A percentile compares a stretch with the other conserved stretches of the same genome.
phyloP scores from a whole-genome alignment of 2,329 filamentous ascomycete species.

The Graphilbum ipis-grandicollis region DNA sequence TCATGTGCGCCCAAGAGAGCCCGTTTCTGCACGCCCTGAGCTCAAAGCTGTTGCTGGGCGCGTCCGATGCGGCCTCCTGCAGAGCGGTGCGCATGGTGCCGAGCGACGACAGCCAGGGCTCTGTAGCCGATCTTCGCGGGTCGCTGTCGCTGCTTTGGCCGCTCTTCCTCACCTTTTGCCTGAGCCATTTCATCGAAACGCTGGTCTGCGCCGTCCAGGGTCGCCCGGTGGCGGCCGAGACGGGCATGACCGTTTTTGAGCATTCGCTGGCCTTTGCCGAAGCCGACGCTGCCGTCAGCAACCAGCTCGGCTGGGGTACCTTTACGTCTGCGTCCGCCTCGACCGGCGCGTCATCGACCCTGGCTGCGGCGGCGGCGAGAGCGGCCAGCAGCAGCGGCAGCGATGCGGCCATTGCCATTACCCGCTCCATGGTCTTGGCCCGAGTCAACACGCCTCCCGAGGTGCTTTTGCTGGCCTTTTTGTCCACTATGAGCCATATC shows the following conservation, averaged over 20 bases:
- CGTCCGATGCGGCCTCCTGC: slow-evolving; percentile 61
- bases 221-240: slow-evolving; percentile 62
- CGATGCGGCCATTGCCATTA: slow-evolving; percentile 30
- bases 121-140: slow-evolving; percentile 41
- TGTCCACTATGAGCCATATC: slow-evolving; percentile 81
- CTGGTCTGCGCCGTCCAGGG: slow-evolving; percentile 79
- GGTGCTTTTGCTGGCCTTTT: slow-evolving; percentile 66
- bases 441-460: slow-evolving; percentile 81
- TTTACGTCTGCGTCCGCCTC: slow-evolving; percentile 25
- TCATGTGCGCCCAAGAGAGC: slow-evolving; percentile 55
- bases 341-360: slow-evolving; percentile 24
- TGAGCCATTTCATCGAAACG: slow-evolving; percentile 80
- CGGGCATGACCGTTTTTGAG: slow-evolving; percentile 91
- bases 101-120: slow-evolving; percentile 26
- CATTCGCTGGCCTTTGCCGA: slow-evolving; percentile 93
- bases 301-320: slow-evolving; percentile 55
- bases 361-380: slow-evolving; percentile 9
- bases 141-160: slow-evolving; percentile 66
- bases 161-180: slow-evolving; percentile 49
- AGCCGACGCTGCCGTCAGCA: slow-evolving; percentile 73
- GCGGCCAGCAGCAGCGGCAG: neutral
- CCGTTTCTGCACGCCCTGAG: slow-evolving; percentile 56
- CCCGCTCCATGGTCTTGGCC: slow-evolving; percentile 51
- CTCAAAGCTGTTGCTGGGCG: slow-evolving; percentile 54
- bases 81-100: slow-evolving; percentile 56